Percentiles rank a stretch among this genome's conserved stretches.
Conservation (phyloP, 2,329 filamentous ascomycete species). For the Calycina herbarum region DNA sequence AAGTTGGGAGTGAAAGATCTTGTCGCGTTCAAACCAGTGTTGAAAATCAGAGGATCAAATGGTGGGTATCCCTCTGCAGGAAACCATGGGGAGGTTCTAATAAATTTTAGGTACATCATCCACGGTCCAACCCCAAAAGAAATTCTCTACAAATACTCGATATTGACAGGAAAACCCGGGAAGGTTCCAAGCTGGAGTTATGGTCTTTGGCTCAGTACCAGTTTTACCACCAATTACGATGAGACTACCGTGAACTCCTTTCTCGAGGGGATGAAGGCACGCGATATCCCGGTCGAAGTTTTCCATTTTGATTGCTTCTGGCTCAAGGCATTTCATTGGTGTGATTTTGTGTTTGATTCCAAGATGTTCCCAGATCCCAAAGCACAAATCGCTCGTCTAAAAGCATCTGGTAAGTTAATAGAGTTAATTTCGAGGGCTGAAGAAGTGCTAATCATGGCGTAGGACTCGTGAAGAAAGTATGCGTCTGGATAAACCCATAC, state of each 20-base stretch:
- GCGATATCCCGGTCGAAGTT: slow-evolving; percentile 57
- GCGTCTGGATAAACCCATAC: slow-evolving; percentile 65
- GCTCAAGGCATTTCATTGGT: slow-evolving; percentile 65
- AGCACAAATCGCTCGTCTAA: slow-evolving; percentile 54
- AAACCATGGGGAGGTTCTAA: neutral
- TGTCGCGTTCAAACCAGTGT: slow-evolving; percentile 69
- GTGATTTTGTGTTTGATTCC: slow-evolving; percentile 60
- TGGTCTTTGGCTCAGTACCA: slow-evolving; percentile 75
- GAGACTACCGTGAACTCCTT: slow-evolving; percentile 58
- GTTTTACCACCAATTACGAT: slow-evolving; percentile 61
- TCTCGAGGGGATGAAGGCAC: slow-evolving; percentile 57
- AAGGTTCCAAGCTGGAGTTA: slow-evolving; percentile 73
- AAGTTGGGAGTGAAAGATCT: slow-evolving; percentile 73
- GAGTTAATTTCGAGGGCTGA: too few relatives aligned
- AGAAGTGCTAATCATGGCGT: neutral
- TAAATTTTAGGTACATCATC: slow-evolving; percentile 57
- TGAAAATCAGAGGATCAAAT: slow-evolving; percentile 68
- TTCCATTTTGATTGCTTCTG: slow-evolving; percentile 67
- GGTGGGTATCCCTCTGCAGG: slow-evolving; percentile 37
- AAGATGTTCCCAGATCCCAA: slow-evolving; percentile 59
- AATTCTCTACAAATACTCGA: slow-evolving; percentile 65
- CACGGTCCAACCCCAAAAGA: slow-evolving; percentile 72
- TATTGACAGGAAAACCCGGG: slow-evolving; percentile 64
- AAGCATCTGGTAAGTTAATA: slow-evolving; percentile 42
- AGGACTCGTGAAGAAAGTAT: slow-evolving; percentile 46